These are phyloP conservation scores for Candida argentea DNA, from an alignment of 805 yeast species.

Conservation along the genomic window DNA sequence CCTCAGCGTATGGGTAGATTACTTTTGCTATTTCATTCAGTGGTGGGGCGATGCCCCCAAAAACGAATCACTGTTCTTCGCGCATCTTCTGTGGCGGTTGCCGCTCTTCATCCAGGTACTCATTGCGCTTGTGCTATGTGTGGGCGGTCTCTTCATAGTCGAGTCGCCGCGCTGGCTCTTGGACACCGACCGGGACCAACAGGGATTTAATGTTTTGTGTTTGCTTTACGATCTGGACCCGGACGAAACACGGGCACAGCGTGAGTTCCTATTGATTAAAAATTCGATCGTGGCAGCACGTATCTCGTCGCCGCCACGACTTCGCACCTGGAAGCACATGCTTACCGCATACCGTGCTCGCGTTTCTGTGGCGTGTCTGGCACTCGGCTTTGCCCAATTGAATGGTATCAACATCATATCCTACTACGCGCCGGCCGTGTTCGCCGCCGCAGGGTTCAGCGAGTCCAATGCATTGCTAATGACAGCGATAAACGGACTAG, in stretches of 20 bases:
- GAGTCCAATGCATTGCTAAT: conserved; percentile 31
- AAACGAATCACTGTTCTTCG: conserved; percentile 25
- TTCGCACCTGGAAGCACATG: conserved; percentile 33
- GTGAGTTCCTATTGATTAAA: conserved; percentile 39
- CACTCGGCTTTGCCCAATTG: conserved; percentile 35
- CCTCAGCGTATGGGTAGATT: conserved; percentile 82
- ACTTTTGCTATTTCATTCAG: conserved; percentile 55
- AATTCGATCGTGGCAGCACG: conserved; percentile 32
- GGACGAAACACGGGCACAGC: conserved; percentile 22
- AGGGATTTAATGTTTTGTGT: conserved; percentile 34
- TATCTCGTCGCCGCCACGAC: conserved; percentile 24
- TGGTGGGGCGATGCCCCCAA: conserved; percentile 35
- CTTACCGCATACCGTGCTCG: conserved; percentile 27
- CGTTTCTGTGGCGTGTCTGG: conserved; percentile 30
- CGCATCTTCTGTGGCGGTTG: conserved; percentile 57
- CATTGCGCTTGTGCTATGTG: conserved; percentile 55
- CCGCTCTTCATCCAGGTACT: conserved; percentile 70
- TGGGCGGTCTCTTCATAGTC: conserved; percentile 71
- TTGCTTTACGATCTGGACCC: conserved; percentile 23
- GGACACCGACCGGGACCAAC: conserved; percentile 63
- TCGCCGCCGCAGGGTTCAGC: conserved; percentile 36
- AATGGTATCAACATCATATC: conserved; percentile 50
- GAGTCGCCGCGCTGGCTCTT: conserved; percentile 89
- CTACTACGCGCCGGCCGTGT: conserved; percentile 50
- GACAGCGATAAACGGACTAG: conserved; percentile 34